Percentiles rank a stretch among this genome's conserved stretches.
These are phyloP conservation scores for Leccinum variabile DNA, from an alignment of 1,284 basidiomycete species.

Conservation along the genomic window DNA sequence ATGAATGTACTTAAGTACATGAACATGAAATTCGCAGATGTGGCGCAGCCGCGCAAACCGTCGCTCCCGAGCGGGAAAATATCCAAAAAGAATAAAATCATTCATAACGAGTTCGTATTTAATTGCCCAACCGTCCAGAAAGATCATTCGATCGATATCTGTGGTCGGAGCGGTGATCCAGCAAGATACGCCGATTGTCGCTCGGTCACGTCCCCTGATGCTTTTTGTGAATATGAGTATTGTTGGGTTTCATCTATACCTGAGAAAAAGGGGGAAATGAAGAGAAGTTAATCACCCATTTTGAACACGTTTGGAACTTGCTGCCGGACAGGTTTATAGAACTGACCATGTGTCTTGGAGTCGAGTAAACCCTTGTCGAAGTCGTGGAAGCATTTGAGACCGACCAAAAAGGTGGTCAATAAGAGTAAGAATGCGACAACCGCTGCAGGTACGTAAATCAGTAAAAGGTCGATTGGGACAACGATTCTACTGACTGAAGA, in stretches of 20 bases:
- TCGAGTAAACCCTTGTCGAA: constrained; percentile 71
- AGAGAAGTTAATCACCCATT: constrained; percentile 38
- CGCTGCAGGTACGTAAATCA: constrained; percentile 42
- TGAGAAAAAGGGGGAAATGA: constrained; percentile 26
- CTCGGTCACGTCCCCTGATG: constrained; percentile 48
- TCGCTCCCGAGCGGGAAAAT: constrained; percentile 4
- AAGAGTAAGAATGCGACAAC: constrained; percentile 73
- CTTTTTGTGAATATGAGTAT: constrained; percentile 41
- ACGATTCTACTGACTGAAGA: constrained; percentile 63
- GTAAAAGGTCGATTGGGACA: background rate
- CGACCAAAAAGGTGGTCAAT: constrained; percentile 69
- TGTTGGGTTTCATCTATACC: constrained; percentile 51
- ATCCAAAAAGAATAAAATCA: constrained; percentile 6
- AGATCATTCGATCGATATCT: constrained; percentile 53
- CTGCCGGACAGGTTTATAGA: constrained; percentile 38
- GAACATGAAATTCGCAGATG: constrained; percentile 13
- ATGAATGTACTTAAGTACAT: constrained; percentile 11
- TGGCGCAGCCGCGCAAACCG: background rate
- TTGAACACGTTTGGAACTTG: constrained; percentile 27
- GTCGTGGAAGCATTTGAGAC: constrained; percentile 74
- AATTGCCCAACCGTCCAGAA: background rate
- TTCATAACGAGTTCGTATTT: constrained; percentile 4
- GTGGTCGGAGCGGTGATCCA: constrained; percentile 37
- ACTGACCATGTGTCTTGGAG: constrained; percentile 75
- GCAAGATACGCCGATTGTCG: constrained; percentile 34